Percentiles rank a stretch among this genome's conserved stretches.
Conservation (phyloP, 306 rosid species). For the Hippophae tibetana region DNA sequence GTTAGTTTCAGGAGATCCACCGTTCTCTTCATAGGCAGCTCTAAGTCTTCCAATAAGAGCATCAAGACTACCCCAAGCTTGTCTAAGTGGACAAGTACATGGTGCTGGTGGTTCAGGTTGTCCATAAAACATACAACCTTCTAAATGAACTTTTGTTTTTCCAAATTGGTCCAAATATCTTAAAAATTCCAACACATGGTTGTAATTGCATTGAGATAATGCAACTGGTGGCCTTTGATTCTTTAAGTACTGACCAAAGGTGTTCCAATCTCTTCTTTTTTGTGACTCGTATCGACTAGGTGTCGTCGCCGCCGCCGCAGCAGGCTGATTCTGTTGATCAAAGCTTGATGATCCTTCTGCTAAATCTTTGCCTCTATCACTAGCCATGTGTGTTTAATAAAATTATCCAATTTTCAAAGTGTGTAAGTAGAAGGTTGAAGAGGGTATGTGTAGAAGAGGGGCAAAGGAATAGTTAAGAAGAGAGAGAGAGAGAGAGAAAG, state of each 20-base stretch:
- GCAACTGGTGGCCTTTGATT: conserved; percentile 81
- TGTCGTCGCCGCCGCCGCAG: conserved; percentile 23
- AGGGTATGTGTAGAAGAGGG: conserved; percentile 27
- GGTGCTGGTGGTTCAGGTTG: conserved; percentile 96
- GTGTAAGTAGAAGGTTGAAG: conserved; percentile 8
- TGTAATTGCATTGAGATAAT: conserved; percentile 68
- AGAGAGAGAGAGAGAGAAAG: conserved; percentile 11
- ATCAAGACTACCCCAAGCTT: conserved; percentile 97
- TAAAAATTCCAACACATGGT: conserved; percentile 81
- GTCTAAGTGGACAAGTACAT: conserved; percentile 80
- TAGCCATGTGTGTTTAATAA: conserved; percentile 27
- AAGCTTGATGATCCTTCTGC: conserved; percentile 42
- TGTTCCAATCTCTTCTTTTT: conserved; percentile 96
- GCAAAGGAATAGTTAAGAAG: conserved; percentile 55
- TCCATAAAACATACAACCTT: conserved; percentile 85
- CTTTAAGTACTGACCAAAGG: conserved; percentile 83
- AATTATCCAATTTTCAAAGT: conserved; percentile 5
- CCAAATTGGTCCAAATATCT: conserved; percentile 90
- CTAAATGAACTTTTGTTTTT: conserved; percentile 85
- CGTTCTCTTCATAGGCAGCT: conserved; percentile 95
- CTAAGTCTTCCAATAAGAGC: conserved; percentile 89
- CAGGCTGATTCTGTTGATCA: conserved; percentile 8
- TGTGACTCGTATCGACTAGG: conserved; percentile 94
- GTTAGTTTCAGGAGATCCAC: conserved; percentile 65
- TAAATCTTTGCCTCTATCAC: conserved; percentile 43